Evolutionary conservation across 257 asterid genomes (phyloP), one percentile per base, ranked within the genome.

Genomic region (Salvia splendens): DNA sequence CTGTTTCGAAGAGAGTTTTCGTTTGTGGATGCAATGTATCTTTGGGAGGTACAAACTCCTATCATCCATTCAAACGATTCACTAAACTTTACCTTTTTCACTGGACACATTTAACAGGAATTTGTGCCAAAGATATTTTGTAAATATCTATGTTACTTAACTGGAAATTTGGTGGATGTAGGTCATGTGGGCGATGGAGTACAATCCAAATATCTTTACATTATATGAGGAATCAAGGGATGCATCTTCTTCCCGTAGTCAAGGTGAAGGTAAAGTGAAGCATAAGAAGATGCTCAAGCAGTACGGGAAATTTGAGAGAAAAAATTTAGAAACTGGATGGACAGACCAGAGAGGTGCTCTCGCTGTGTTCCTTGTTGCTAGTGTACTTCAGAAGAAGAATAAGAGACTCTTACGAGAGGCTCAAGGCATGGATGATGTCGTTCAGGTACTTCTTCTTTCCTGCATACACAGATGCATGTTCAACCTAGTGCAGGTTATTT

Each of bases 141-240:
- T 55, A 5, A 28, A n/a, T 55, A n/a, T 54, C 43, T 42, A n/a
- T 36, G 10, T 53, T 47, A 9, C 17, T 75, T 70, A 56, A 57
- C 8, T 58, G 52, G 7, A 4, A 35, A 55, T 42, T 30, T 36
- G 52, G 46, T 51, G 12, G 32, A 59, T 5, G 62, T 74, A 89
- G 98, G 97, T 92, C 61, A 87, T 92, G 98, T 92, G 98, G 98
- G 98, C 98, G 40, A 89, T 92, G 98, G 98, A 92, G 71, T 92
- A 92, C 84, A 86, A 89, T 71, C 98, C 98, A 4, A 79, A 86
- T 73, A 81, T 77, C 49, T 92, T 71, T 73, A 20, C 85, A 5
- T 38, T 56, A n/a, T 92, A 92, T 28, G 98, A 85, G 83, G 87
- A 85, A 48, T 57, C 85, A 8, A 70, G 69, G 5, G 83, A 78